These are phyloP conservation scores for Cytospora paraplurivora DNA, from an alignment of 2,329 filamentous ascomycete genomes.

Conservation along the genomic window DNA sequence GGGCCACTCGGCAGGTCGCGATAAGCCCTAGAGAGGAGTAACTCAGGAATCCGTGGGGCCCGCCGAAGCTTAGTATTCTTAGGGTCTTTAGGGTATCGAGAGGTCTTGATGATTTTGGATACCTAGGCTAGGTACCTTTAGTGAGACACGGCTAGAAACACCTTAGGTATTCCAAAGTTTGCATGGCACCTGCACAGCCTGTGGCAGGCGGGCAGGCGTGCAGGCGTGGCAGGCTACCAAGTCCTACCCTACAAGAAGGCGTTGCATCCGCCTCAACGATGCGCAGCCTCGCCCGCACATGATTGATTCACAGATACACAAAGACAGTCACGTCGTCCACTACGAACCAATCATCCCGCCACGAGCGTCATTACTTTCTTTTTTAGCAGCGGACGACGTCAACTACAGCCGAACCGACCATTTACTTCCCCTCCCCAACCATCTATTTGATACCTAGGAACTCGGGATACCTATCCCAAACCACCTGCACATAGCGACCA, in stretches of 20 bases:
- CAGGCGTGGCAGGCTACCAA: no score
- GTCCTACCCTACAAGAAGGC: background rate
- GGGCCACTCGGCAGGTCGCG: background rate
- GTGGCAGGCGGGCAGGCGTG: background rate
- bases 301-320: conserved; percentile 6
- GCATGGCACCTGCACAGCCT: background rate
- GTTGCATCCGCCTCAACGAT: background rate
- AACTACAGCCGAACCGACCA: background rate
- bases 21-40: background rate
- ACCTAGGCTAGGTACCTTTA: no score
- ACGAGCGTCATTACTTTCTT: conserved; percentile 1
- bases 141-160: background rate
- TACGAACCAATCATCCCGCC: conserved; percentile 13
- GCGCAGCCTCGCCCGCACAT: conserved; percentile 21
- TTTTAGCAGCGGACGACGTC: conserved; percentile 5
- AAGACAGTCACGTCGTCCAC: background rate
- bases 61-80: no score
- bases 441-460: no score
- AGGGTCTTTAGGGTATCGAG: no score
- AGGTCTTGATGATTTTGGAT: background rate
- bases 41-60: background rate
- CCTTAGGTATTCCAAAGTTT: background rate
- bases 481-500: no score
- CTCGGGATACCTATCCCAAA: no score
- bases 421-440: background rate